Percentiles rank a stretch among this genome's conserved stretches.
Evolutionary conservation across 1,139 yeast genomes (phyloP).

Genomic region (Chernovozyma sophiae-reginae): DNA sequence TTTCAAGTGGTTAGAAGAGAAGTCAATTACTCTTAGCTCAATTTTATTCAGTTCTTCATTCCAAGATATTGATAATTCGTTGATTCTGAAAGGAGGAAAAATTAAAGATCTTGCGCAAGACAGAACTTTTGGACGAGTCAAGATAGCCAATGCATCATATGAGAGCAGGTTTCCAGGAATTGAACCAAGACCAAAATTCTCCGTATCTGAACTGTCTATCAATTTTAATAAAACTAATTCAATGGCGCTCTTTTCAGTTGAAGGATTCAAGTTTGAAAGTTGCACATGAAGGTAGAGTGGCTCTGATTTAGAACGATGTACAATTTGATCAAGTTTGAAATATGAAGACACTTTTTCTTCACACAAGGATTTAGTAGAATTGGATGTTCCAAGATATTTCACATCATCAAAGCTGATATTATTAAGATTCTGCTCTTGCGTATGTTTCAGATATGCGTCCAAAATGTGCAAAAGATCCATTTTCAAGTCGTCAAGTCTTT

Average conservation of each 20-base stretch:
- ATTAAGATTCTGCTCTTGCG: slow-evolving; percentile 21
- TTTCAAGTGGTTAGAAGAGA: neutral
- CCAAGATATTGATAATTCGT: slow-evolving; percentile 26
- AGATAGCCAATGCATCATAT: slow-evolving; percentile 39
- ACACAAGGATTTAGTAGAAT: neutral
- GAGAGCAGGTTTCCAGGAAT: neutral
- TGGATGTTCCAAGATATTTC: slow-evolving; percentile 21
- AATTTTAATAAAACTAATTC: slow-evolving; percentile 33
- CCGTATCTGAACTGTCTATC: slow-evolving; percentile 10
- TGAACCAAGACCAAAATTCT: neutral
- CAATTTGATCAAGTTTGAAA: slow-evolving; percentile 35
- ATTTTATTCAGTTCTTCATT: slow-evolving; percentile 6
- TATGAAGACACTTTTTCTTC: slow-evolving; percentile 33
- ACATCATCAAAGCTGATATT: slow-evolving; percentile 35
- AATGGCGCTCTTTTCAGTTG: slow-evolving; percentile 9
- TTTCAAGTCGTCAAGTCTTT: slow-evolving; percentile 22
- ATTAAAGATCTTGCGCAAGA: slow-evolving; percentile 24
- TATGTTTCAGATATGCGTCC: slow-evolving; percentile 14
- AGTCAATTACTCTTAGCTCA: slow-evolving; percentile 3
- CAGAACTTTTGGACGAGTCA: slow-evolving; percentile 16
- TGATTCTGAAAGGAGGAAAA: slow-evolving; percentile 41
- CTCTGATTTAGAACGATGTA: slow-evolving; percentile 27
- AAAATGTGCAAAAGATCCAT: slow-evolving; percentile 18
- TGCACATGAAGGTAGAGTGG: slow-evolving; percentile 10
- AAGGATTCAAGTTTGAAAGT: neutral